Percentiles rank a stretch among this genome's conserved stretches.
phyloP scores from a whole-genome alignment of 1,284 basidiomycete species.

The Xanthoconium separans region DNA sequence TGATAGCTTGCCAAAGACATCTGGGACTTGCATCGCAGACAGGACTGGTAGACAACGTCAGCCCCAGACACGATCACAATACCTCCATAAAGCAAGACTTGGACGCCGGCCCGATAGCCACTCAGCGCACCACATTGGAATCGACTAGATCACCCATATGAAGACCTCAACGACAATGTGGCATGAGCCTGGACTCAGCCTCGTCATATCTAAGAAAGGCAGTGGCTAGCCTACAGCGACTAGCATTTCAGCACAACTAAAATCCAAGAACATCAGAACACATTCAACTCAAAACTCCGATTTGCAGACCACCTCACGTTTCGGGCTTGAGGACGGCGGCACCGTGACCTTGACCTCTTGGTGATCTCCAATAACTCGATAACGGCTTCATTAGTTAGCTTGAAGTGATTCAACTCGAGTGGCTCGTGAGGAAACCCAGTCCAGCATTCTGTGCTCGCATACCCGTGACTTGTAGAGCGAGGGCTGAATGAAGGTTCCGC shows the following conservation, averaged over 20 bases:
- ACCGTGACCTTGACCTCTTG: constrained; percentile 22
- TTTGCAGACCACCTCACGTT: constrained; percentile 7
- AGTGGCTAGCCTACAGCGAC: too few relatives aligned
- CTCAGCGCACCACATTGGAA: too few relatives aligned
- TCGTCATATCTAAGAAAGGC: too few relatives aligned
- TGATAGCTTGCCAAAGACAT: neutral
- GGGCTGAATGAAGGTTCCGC: neutral
- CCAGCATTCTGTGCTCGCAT: constrained; percentile 6
- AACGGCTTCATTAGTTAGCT: neutral
- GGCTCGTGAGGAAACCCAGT: constrained; percentile 10
- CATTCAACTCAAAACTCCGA: constrained; percentile 7
- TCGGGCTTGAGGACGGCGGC: constrained; percentile 8
- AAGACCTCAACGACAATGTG: too few relatives aligned
- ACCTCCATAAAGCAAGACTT: neutral
- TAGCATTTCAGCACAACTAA: too few relatives aligned
- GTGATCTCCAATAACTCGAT: constrained; percentile 19
- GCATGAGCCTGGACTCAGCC: too few relatives aligned
- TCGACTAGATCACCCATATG: too few relatives aligned
- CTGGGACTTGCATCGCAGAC: neutral
- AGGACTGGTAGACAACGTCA: constrained; percentile 2
- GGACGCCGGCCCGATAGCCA: neutral
- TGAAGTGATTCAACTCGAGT: constrained; percentile 12
- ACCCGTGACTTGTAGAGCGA: neutral
- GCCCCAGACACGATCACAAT: constrained; percentile 5
- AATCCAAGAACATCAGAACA: neutral